phyloP scores from a whole-genome alignment of 2,329 filamentous ascomycete species.

The Monilinia laxa region DNA sequence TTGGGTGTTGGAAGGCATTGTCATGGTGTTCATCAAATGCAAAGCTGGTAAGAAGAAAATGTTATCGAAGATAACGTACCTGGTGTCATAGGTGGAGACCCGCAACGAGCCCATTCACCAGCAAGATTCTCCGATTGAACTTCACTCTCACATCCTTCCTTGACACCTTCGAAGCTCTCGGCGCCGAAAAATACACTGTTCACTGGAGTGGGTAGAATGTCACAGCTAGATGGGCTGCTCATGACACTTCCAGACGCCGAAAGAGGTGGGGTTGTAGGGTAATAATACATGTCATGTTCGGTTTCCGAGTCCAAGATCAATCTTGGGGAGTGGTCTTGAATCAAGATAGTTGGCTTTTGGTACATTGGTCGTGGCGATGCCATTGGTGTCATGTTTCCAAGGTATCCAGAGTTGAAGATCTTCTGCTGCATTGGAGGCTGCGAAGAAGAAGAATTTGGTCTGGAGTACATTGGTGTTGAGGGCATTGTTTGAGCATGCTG shows the following conservation, averaged over 20 bases:
- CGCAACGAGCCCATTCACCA: constrained; percentile 71
- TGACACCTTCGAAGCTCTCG: constrained; percentile 64
- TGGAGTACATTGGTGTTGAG: constrained; percentile 62
- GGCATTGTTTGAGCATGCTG: constrained; percentile 56
- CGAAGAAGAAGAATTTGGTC: constrained; percentile 65
- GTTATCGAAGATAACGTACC: constrained; percentile 58
- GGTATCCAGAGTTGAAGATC: constrained; percentile 38
- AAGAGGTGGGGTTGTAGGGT: constrained; percentile 82
- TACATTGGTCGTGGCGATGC: constrained; percentile 70
- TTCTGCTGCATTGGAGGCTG: constrained; percentile 48
- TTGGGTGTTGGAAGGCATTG: not conserved
- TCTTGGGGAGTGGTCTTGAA: constrained; percentile 57
- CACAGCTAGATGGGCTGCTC: constrained; percentile 79
- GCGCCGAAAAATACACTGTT: constrained; percentile 75
- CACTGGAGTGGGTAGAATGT: constrained; percentile 77
- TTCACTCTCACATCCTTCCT: constrained; percentile 70
- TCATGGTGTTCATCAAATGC: not conserved
- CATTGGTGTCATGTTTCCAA: constrained; percentile 63
- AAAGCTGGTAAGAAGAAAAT: not conserved
- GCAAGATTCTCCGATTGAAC: constrained; percentile 71
- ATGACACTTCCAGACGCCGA: constrained; percentile 82
- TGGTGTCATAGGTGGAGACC: constrained; percentile 86
- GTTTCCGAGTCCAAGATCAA: constrained; percentile 75
- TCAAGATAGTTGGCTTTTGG: constrained; percentile 72
- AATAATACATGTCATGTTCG: constrained; percentile 63